These are phyloP conservation scores for Murraya koenigii DNA, from an alignment of 345 rosid species.

Conservation along the genomic window DNA sequence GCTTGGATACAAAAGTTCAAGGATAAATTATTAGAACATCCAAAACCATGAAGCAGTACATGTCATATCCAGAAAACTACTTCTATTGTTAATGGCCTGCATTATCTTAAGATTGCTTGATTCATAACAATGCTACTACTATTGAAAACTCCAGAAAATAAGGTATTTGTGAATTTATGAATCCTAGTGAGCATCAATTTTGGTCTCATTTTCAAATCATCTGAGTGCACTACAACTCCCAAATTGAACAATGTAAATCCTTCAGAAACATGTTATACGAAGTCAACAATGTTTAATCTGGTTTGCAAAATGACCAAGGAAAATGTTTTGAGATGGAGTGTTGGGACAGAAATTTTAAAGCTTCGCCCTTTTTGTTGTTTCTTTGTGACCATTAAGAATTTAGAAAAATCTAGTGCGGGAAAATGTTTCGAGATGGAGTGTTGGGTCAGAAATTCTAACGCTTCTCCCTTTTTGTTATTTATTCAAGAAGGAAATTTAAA, in stretches of 20 bases:
- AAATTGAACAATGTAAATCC: background rate
- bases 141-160: background rate
- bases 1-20: conserved; percentile 24
- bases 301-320: background rate
- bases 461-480: too few relatives aligned
- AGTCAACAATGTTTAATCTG: background rate
- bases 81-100: background rate
- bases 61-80: background rate
- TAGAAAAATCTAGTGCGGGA: background rate
- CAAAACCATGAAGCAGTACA: background rate
- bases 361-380: background rate
- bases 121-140: background rate
- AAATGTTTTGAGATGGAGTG: background rate
- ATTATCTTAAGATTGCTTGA: background rate
- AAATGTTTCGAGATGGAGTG: too few relatives aligned
- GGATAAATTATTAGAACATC: background rate
- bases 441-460: too few relatives aligned
- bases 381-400: background rate
- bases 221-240: background rate
- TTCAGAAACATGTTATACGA: background rate
- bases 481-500: too few relatives aligned
- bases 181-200: background rate
- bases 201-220: background rate
- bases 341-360: background rate
- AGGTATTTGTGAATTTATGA: background rate